These are phyloP conservation scores for Clitoria ternatea DNA, from an alignment of 306 rosid genomes.

Conservation along the genomic window DNA sequence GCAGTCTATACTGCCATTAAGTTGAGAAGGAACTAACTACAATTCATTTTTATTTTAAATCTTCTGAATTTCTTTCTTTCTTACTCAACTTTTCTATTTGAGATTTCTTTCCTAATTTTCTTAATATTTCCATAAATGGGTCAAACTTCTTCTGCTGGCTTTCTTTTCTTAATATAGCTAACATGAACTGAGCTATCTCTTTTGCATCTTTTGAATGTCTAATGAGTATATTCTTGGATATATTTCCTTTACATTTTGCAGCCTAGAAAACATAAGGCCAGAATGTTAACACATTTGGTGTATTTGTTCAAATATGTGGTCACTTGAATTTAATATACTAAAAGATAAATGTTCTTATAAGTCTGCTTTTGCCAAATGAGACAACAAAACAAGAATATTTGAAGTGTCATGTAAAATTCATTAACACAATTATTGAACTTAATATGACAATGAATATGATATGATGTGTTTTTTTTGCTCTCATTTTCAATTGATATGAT, in stretches of 20 bases:
- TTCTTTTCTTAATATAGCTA: slow-evolving; percentile 13
- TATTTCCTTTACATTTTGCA: not conserved
- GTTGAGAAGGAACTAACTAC: not conserved
- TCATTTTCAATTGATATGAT: not conserved
- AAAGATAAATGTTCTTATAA: not conserved
- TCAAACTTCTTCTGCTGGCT: not conserved
- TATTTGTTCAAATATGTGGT: slow-evolving; percentile 16
- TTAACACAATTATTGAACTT: not conserved
- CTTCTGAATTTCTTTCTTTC: slow-evolving; percentile 14
- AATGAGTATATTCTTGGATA: slow-evolving; percentile 9
- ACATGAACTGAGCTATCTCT: not conserved
- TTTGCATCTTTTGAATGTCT: not conserved
- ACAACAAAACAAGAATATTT: not conserved
- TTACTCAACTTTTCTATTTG: not conserved
- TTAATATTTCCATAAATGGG: not conserved
- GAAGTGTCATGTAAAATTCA: not conserved
- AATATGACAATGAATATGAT: not conserved
- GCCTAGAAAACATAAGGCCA: not conserved
- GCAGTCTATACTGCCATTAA: slow-evolving; percentile 18
- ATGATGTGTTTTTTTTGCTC: not conserved
- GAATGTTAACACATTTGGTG: not conserved
- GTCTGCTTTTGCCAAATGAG: not conserved
- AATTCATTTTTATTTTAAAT: not conserved
- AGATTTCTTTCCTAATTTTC: not conserved
- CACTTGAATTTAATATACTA: not conserved